Evolutionary conservation across 1,284 basidiomycete genomes (phyloP).

Genomic region (Ganoderma lucidum): DNA sequence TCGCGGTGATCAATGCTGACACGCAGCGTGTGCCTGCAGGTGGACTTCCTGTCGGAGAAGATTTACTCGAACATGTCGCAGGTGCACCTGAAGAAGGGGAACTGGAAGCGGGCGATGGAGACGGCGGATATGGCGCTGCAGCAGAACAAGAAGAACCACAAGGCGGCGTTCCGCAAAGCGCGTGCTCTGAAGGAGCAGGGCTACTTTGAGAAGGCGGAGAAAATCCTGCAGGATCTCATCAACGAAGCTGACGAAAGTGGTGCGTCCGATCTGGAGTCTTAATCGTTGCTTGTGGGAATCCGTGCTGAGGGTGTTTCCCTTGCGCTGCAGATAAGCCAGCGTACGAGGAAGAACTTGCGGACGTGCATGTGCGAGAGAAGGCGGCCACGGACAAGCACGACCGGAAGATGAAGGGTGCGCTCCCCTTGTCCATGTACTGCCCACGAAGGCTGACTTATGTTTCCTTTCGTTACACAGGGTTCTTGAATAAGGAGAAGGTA

Average conservation of each 20-base stretch:
- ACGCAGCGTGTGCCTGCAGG: slow-evolving; percentile 47
- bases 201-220: slow-evolving; percentile 74
- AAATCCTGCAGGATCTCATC: slow-evolving; percentile 67
- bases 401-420: slow-evolving; percentile 76
- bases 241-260: slow-evolving; percentile 63
- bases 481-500: slow-evolving; percentile 49
- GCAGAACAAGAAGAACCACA: slow-evolving; percentile 77
- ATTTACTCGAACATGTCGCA: slow-evolving; percentile 84
- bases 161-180: slow-evolving; percentile 82
- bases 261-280: slow-evolving; percentile 34
- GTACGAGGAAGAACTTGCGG: slow-evolving; percentile 66
- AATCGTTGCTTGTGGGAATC: neutral
- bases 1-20: neutral
- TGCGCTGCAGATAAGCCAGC: slow-evolving; percentile 57
- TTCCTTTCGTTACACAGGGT: slow-evolving; percentile 38
- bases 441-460: too few species aligned
- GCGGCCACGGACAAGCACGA: slow-evolving; percentile 70
- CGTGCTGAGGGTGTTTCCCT: slow-evolving; percentile 5
- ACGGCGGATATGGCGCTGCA: slow-evolving; percentile 78
- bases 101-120: slow-evolving; percentile 79
- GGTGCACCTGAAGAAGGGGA: slow-evolving; percentile 77
- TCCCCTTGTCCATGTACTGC: neutral
- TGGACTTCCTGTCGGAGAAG: slow-evolving; percentile 78
- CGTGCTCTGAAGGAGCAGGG: slow-evolving; percentile 79
- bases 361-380: slow-evolving; percentile 66